phyloP scores from a whole-genome alignment of 129 eudicot genomes.

The Daucus carota region DH1_v3.0 NC_030384.2:48302501-48303000 shows the following conservation, averaged over 20 bases:
- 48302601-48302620: too few species aligned
- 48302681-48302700: too few species aligned
- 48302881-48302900: slow-evolving; percentile 98
- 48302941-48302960: slow-evolving; percentile 94
- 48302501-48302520: too few species aligned
- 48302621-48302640: too few species aligned
- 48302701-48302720: too few species aligned
- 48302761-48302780: background rate
- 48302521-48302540: too few species aligned
- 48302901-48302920: slow-evolving; percentile 96
- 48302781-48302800: background rate
- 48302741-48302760: background rate
- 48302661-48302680: too few species aligned
- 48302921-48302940: slow-evolving; percentile 92
- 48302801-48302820: background rate
- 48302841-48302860: slow-evolving; percentile 14
- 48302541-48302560: too few species aligned
- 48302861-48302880: slow-evolving; percentile 98
- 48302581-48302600: too few species aligned
- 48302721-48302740: background rate
- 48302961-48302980: slow-evolving; percentile 84
- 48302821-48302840: background rate
- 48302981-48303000: background rate
- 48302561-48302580: too few species aligned
- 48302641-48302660: too few species aligned